phyloP scores from a whole-genome alignment of 352 stramenopile species.

The Plasmopara viticola region DNA sequence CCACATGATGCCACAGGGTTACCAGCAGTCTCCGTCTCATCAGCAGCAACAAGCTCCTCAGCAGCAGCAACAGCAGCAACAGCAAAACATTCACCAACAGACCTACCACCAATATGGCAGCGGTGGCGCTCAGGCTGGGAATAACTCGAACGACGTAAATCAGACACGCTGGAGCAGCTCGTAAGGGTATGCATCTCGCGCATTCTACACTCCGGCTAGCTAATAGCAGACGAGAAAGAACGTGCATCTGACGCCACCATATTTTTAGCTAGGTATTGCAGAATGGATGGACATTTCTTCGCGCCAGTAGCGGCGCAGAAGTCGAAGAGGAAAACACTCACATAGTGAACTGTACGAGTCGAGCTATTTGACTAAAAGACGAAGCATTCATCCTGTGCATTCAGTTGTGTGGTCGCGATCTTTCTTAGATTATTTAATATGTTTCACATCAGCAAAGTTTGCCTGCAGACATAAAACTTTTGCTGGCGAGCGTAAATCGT shows the following conservation, averaged over 20 bases:
- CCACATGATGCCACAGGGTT: slow-evolving; percentile 82
- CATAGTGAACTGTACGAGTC: too few species aligned
- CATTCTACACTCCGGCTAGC: slow-evolving; percentile 10
- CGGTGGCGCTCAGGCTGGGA: slow-evolving; percentile 40
- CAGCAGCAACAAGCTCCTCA: slow-evolving; percentile 23
- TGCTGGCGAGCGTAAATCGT: too few species aligned
- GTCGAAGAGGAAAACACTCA: too few species aligned
- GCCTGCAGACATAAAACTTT: too few species aligned
- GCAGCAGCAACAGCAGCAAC: slow-evolving; percentile 63
- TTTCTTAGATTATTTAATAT: too few species aligned
- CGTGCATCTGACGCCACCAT: slow-evolving; percentile 14
- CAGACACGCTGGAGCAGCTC: slow-evolving; percentile 73
- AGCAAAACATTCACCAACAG: slow-evolving; percentile 61
- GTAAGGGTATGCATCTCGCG: slow-evolving; percentile 27
- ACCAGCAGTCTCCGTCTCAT: slow-evolving; percentile 56
- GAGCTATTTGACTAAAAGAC: too few species aligned
- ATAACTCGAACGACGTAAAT: slow-evolving; percentile 41
- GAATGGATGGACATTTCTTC: slow-evolving; percentile 15
- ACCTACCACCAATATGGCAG: slow-evolving; percentile 75
- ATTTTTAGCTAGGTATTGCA: slow-evolving; percentile 28
- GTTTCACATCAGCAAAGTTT: too few species aligned
- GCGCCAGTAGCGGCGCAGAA: slow-evolving; percentile 19
- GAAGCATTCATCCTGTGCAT: too few species aligned
- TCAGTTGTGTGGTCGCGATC: too few species aligned
- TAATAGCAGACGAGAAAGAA: not conserved